Evolutionary conservation across 2,329 filamentous ascomycete genomes (phyloP), one percentile per base, ranked within the genome.

Genomic region (Aspergillus alliaceus): DNA sequence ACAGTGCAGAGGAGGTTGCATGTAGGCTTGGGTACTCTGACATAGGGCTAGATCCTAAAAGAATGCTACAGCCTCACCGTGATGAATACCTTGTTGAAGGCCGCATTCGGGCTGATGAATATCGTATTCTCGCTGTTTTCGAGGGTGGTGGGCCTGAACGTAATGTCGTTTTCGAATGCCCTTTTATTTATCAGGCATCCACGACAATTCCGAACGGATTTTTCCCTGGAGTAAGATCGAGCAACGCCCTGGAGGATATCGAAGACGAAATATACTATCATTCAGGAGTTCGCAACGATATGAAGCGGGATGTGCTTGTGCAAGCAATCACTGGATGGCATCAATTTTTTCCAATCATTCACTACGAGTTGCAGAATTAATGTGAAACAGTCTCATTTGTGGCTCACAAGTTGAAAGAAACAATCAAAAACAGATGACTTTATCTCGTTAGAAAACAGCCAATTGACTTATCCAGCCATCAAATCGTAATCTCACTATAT

Each of bases 231-330:
- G n/a, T 7, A 18, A 52, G 50, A 42, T 42, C 34, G 15, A 42
- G 18, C 35, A 52, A 29, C 15, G 34, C 50, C 4, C 35, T 52
- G 34, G 35, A 27, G 6, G 50, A 52, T 42, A 42, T 52, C 37
- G 50, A 40, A 27, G 24, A 29, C 18, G 50, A 40, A 42, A 52
- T 52, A 20, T 52, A 52, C 50, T 7, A 18, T 29, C 50, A 25
- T 27, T 42, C 50, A 31, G 50, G 22, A 52, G 32, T 42, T 27
- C 9, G 22, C 18, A 35, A 52, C 39, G 32, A 31, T 31, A 52
- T 52, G 34, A 52, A 52, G 50, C 22, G 50, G 24, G 50, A 52
- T 42, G 34, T 22, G 50, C 50, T 52, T 54, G 52, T 47, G 22
- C 8, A 48, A 27, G 29, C 29, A 37, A 31, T 54, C 15, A 37